A percentile compares a stretch with the other conserved stretches of the same genome.
Evolutionary conservation across 805 yeast genomes (phyloP).

Genomic region (Metschnikowia arizonensis): DNA sequence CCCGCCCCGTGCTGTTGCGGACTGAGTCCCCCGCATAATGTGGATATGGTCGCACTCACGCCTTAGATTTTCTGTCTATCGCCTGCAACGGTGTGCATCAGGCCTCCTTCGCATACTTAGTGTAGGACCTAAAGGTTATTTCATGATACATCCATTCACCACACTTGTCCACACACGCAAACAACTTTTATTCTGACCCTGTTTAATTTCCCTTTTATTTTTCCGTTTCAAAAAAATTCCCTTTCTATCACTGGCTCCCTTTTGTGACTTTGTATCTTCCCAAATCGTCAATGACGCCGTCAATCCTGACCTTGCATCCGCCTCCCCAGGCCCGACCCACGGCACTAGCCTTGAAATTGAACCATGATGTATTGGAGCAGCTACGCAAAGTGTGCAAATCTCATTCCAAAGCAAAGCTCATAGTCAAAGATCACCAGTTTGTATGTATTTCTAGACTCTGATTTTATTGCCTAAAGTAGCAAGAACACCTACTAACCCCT

Average conservation of each 20-base stretch:
- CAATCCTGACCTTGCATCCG: conserved; percentile 15
- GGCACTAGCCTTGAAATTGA: conserved; percentile 29
- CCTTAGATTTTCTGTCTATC: conserved; percentile 3
- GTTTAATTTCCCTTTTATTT: not conserved
- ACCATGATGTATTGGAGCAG: conserved; percentile 25
- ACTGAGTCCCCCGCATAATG: conserved; percentile 5
- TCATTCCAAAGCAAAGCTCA: conserved; percentile 24
- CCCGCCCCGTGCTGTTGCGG: not conserved
- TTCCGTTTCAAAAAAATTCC: not conserved
- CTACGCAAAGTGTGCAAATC: conserved; percentile 20
- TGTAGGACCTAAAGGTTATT: conserved; percentile 5
- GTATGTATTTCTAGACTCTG: conserved; percentile 21
- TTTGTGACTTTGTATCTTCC: not conserved
- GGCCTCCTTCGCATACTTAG: conserved; percentile 8
- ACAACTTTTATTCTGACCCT: not conserved
- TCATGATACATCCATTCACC: not conserved
- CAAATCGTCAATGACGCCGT: conserved; percentile 11
- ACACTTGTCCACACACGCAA: conserved; percentile 4
- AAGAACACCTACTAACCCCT: conserved; percentile 18
- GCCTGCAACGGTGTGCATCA: conserved; percentile 9
- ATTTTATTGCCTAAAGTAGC: not conserved
- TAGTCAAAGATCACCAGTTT: conserved; percentile 35
- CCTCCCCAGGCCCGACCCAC: conserved; percentile 18
- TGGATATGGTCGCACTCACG: not conserved
- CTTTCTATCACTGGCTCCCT: not conserved